Evolutionary conservation across 352 stramenopile species (phyloP).

Genomic region (Globisporangium lucens): DNA sequence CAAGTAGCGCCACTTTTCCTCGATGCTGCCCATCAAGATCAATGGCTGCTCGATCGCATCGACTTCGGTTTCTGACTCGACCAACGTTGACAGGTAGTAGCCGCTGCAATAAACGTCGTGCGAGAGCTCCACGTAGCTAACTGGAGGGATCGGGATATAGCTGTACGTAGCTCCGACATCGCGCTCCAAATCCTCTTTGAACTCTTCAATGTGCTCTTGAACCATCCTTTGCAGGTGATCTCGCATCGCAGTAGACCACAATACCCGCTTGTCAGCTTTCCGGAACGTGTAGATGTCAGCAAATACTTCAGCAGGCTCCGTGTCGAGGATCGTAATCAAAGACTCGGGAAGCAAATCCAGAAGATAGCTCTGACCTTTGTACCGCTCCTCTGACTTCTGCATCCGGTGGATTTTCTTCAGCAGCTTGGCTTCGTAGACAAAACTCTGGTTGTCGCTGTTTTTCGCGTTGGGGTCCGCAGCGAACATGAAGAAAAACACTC

Average conservation of each 20-base stretch:
- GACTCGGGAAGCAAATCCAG: conserved; percentile 70
- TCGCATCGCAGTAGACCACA: conserved; percentile 73
- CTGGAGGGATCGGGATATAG: conserved; percentile 63
- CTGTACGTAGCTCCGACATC: conserved; percentile 53
- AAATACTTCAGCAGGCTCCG: conserved; percentile 57
- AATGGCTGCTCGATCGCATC: conserved; percentile 74
- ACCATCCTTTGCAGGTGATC: conserved; percentile 71
- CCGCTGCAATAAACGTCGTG: conserved; percentile 74
- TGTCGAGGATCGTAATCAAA: conserved; percentile 65
- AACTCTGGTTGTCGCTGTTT: conserved; percentile 27
- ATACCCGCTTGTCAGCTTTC: conserved; percentile 54
- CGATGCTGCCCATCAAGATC: conserved; percentile 71
- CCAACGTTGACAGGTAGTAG: conserved; percentile 70
- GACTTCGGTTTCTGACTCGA: conserved; percentile 43
- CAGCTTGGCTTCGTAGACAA: conserved; percentile 59
- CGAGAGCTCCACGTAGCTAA: conserved; percentile 70
- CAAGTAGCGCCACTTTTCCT: conserved; percentile 73
- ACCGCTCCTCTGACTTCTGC: conserved; percentile 46
- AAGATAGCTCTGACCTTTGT: conserved; percentile 58
- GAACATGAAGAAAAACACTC: conserved; percentile 78
- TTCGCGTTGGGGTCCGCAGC: conserved; percentile 26
- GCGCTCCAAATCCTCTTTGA: conserved; percentile 51
- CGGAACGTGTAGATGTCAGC: conserved; percentile 59
- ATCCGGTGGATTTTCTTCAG: conserved; percentile 63
- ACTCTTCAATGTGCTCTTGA: conserved; percentile 67